Conservation (phyloP, 75 land plant species). For the Azolla pinnata region DNA sequence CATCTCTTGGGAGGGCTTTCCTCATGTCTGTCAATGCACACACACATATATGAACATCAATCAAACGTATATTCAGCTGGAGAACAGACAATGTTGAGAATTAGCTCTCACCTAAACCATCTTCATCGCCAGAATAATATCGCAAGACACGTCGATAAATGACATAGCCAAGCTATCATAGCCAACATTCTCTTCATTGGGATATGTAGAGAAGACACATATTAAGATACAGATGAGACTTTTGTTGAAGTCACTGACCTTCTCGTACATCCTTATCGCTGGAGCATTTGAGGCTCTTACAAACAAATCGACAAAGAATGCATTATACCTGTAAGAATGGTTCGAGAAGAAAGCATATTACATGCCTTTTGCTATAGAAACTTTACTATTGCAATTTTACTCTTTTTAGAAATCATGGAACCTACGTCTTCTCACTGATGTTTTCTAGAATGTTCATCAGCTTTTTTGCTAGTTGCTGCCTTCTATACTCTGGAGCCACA, state of each 20-base stretch:
- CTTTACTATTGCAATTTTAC: not conserved
- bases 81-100: not conserved
- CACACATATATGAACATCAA: not conserved
- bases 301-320: slow-evolving; percentile 94
- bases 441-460: slow-evolving; percentile 88
- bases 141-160: slow-evolving; percentile 80
- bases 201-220: no score
- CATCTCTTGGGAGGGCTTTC: slow-evolving; percentile 85
- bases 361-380: not conserved
- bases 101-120: slow-evolving; percentile 66
- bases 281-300: slow-evolving; percentile 96
- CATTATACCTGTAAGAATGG: slow-evolving; percentile 60
- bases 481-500: slow-evolving; percentile 80
- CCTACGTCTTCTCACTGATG: slow-evolving; percentile 87
- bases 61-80: not conserved
- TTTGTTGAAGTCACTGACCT: no score
- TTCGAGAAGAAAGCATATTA: no score
- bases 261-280: slow-evolving; percentile 95
- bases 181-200: no score
- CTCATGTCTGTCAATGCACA: slow-evolving; percentile 73
- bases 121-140: slow-evolving; percentile 99
- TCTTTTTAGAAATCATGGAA: not conserved
- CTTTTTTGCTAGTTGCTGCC: slow-evolving; percentile 91
- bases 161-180: slow-evolving; percentile 74
- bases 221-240: no score